Evolutionary conservation across 2,329 filamentous ascomycete species (phyloP).

Genomic region (Penicillium vulpinum): DNA sequence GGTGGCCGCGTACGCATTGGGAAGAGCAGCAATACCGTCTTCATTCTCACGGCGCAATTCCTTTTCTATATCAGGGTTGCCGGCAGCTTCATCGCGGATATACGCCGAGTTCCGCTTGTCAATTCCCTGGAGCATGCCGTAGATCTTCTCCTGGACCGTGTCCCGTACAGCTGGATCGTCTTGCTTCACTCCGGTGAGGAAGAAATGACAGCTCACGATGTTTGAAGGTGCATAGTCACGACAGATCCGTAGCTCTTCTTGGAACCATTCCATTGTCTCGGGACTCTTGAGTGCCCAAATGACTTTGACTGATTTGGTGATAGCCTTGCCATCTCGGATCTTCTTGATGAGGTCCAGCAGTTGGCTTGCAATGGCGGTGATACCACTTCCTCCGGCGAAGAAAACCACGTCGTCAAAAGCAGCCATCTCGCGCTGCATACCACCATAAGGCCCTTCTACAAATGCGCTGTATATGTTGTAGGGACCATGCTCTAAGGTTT

Average conservation of each 20-base stretch:
- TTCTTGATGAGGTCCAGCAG: slow-evolving; percentile 91
- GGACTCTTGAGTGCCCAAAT: slow-evolving; percentile 92
- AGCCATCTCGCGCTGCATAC: slow-evolving; percentile 84
- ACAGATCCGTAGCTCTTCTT: slow-evolving; percentile 89
- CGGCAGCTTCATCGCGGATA: slow-evolving; percentile 77
- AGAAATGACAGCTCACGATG: slow-evolving; percentile 90
- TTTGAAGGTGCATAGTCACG: slow-evolving; percentile 84
- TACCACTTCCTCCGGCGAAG: slow-evolving; percentile 90
- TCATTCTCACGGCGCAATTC: slow-evolving; percentile 80
- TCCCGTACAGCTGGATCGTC: slow-evolving; percentile 64
- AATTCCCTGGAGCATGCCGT: slow-evolving; percentile 82
- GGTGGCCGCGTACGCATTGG: slow-evolving; percentile 49
- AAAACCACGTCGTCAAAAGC: slow-evolving; percentile 92
- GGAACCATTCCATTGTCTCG: slow-evolving; percentile 97
- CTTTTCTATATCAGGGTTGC: slow-evolving; percentile 74
- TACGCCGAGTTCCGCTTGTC: slow-evolving; percentile 83
- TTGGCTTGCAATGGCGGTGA: slow-evolving; percentile 90
- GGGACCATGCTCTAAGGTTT: slow-evolving; percentile 78
- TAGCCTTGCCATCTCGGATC: slow-evolving; percentile 91
- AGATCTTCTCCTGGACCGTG: slow-evolving; percentile 80
- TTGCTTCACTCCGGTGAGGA: slow-evolving; percentile 76
- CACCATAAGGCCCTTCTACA: slow-evolving; percentile 90
- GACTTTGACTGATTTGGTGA: slow-evolving; percentile 85
- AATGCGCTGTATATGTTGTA: slow-evolving; percentile 92
- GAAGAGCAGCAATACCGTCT: slow-evolving; percentile 79